Base-by-base conservation (phyloP, 345 rosid genomes). In the Aethionema arabicum region DNA sequence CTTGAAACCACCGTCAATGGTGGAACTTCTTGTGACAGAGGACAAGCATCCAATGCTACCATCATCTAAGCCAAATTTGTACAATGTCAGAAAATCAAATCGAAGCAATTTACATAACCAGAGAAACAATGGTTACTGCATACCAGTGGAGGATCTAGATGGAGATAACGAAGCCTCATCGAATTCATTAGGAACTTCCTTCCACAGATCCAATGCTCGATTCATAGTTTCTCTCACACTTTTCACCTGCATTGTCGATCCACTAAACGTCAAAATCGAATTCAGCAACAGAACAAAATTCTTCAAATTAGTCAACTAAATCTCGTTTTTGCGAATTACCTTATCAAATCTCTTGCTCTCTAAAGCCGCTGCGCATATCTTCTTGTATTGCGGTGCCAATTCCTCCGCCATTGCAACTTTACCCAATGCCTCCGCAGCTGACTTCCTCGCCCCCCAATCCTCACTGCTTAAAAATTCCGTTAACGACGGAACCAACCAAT, bases 371-470 rank as follows among this genome's bases (percentile, higher is more conserved):
- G 83, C 53, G 52, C 85, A 87, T 11, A 74, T 52, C 16, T 69
- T 74, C 72, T 77, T 83, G 54, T 82, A 79, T 46, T 78, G 80
- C 10, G 59, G 52, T 0, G 90, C 95, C 57, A 90, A 59, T n/a
- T 87, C 84, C 54, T 87, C 97, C 44, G 48, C 83, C 59, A 67
- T 21, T 8, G 93, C 90, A 36, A 93, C 83, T 71, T 76, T 93
- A 37, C 84, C 90, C 72, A 93, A 71, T 31, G 86, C 85, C 83
- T 93, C 97, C 21, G 99, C 90, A 0, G 99, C 91, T 1, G 96
- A 84, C 61, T 93, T 93, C 74, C 99, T 85, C 56, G 93, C 78
- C 39, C 85, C 67, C 99, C 99, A 93, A 56, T 89, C 97, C 16
- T 85, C 90, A 12, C 77, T 71, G 50, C 99, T 80, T 77, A 90